A percentile compares a stretch with the other conserved stretches of the same genome.
phyloP scores from a whole-genome alignment of 2,329 filamentous ascomycete genomes.

The Epichloe sibirici region DNA sequence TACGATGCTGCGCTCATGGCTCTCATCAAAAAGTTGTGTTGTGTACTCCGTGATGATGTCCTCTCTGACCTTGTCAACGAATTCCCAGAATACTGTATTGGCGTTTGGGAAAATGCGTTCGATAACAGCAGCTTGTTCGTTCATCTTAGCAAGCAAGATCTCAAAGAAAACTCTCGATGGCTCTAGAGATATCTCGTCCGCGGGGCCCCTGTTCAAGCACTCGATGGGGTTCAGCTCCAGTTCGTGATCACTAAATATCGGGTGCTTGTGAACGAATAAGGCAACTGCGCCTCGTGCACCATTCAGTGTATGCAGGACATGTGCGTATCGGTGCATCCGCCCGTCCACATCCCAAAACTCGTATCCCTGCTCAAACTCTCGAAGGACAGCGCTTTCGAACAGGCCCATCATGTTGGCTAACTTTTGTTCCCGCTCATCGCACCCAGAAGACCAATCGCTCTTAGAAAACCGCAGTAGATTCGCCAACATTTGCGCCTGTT shows the following conservation, averaged over 20 bases:
- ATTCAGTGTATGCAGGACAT: slow-evolving; percentile 72
- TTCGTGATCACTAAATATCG: slow-evolving; percentile 63
- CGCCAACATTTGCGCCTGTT: slow-evolving; percentile 79
- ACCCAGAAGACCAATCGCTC: slow-evolving; percentile 71
- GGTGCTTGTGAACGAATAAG: slow-evolving; percentile 79
- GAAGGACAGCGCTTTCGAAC: slow-evolving; percentile 81
- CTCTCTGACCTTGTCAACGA: slow-evolving; percentile 73
- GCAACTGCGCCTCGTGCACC: slow-evolving; percentile 69
- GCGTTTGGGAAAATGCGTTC: slow-evolving; percentile 68
- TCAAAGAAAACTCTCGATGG: slow-evolving; percentile 77
- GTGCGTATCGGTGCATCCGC: slow-evolving; percentile 77
- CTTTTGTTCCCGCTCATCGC: slow-evolving; percentile 56
- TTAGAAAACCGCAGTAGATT: slow-evolving; percentile 68
- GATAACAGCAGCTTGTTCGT: slow-evolving; percentile 72
- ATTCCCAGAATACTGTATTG: slow-evolving; percentile 58
- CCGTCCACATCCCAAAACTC: slow-evolving; percentile 81
- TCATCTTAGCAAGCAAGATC: slow-evolving; percentile 58
- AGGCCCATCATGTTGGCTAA: slow-evolving; percentile 63
- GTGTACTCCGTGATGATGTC: slow-evolving; percentile 80
- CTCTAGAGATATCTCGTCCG: slow-evolving; percentile 61
- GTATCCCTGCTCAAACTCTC: slow-evolving; percentile 89
- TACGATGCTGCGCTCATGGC: slow-evolving; percentile 61
- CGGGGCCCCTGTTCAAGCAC: slow-evolving; percentile 58
- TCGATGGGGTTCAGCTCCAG: slow-evolving; percentile 59
- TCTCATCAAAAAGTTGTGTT: slow-evolving; percentile 74